These are phyloP conservation scores for Quercus tomentella DNA, from an alignment of 331 rosid genomes.

Conservation along the genomic window DNA sequence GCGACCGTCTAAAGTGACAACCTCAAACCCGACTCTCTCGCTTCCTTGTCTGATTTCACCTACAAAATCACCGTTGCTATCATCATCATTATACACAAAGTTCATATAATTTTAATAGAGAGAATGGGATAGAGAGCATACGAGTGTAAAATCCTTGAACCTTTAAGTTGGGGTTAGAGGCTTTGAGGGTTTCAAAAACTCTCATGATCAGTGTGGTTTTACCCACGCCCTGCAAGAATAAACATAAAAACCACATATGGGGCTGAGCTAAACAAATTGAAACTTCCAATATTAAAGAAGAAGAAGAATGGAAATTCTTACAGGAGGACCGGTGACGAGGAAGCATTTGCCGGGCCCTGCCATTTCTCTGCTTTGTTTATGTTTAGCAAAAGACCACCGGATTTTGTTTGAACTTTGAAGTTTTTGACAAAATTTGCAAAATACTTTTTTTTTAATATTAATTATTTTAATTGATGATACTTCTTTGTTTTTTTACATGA, in stretches of 20 bases:
- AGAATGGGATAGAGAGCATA: slow-evolving; percentile 16
- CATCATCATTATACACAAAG: not conserved
- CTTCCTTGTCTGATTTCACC: slow-evolving; percentile 64
- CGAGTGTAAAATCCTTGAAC: slow-evolving; percentile 83
- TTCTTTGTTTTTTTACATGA: no score
- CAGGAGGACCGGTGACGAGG: slow-evolving; percentile 76
- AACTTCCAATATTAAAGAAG: no score
- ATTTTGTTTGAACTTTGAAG: no score
- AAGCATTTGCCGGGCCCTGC: slow-evolving; percentile 59
- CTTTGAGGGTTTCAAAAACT: slow-evolving; percentile 52
- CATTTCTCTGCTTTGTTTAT: slow-evolving; percentile 6
- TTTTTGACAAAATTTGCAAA: no score
- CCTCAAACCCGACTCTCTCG: slow-evolving; percentile 73
- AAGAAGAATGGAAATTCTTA: slow-evolving; percentile 11
- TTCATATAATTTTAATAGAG: not conserved
- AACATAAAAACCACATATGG: not conserved
- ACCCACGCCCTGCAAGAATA: slow-evolving; percentile 61
- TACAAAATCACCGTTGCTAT: slow-evolving; percentile 3
- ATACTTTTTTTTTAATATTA: no score
- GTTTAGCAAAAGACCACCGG: not conserved
- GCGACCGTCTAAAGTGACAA: slow-evolving; percentile 76
- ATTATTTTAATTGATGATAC: no score
- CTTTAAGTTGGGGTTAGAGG: slow-evolving; percentile 51
- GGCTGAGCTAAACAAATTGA: not conserved
- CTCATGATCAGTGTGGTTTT: slow-evolving; percentile 64